Evolutionary conservation across 345 rosid genomes (phyloP).

Genomic region (Arabidopsis arenosa): DNA sequence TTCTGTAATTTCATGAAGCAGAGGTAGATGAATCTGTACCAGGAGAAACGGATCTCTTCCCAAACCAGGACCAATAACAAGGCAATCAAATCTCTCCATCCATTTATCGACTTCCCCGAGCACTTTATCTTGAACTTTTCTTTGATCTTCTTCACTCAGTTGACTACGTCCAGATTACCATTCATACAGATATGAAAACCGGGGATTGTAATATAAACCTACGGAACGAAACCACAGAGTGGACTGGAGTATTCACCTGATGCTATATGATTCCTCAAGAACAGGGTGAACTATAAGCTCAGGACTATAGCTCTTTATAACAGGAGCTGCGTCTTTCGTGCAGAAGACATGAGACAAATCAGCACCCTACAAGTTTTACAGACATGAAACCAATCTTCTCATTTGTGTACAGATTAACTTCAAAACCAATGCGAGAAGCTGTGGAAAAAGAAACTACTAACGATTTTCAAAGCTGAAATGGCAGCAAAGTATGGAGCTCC

Average conservation of each 20-base stretch:
- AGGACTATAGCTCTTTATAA: slow-evolving; percentile 95
- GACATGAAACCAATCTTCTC: background rate
- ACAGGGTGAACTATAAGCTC: slow-evolving; percentile 94
- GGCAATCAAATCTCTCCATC: slow-evolving; percentile 97
- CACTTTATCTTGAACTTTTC: slow-evolving; percentile 53
- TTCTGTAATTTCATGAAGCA: slow-evolving; percentile 13
- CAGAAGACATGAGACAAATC: slow-evolving; percentile 99
- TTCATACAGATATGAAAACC: background rate
- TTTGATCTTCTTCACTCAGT: slow-evolving; percentile 62
- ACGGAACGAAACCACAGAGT: background rate
- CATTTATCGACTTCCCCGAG: slow-evolving; percentile 85
- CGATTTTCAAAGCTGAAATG: slow-evolving; percentile 93
- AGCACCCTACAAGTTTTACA: slow-evolving; percentile 62
- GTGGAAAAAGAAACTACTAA: slow-evolving; percentile 42
- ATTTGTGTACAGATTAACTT: background rate
- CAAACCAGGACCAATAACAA: slow-evolving; percentile 96
- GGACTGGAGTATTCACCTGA: slow-evolving; percentile 52
- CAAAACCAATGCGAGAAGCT: slow-evolving; percentile 9
- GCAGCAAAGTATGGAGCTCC: slow-evolving; percentile 99
- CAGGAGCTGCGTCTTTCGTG: slow-evolving; percentile 93
- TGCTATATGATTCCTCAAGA: slow-evolving; percentile 80
- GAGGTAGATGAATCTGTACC: slow-evolving; percentile 48
- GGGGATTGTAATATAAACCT: background rate
- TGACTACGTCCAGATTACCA: slow-evolving; percentile 29
- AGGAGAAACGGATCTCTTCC: slow-evolving; percentile 94